Evolutionary conservation across 768 basidiomycete genomes (phyloP), one percentile per base, ranked within the genome.

Genomic region (Suillus americanus): DNA sequence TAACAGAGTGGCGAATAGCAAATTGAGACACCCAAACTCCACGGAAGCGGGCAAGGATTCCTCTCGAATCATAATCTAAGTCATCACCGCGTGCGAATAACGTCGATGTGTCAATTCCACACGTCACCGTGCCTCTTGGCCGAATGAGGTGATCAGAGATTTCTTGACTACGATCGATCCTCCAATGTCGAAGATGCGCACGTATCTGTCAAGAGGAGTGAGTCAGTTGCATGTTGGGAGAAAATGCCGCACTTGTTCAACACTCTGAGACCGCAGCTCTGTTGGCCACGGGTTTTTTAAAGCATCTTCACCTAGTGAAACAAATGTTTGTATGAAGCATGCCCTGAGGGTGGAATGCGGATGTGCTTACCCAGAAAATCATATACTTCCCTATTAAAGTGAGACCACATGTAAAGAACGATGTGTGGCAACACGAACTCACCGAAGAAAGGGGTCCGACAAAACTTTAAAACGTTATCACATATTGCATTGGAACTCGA

Each of bases 361-460:
- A 51, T 20, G 57, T 38, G 43, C 76, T 76, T 73, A 81, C 92
- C 93, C 70, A 92, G 80, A 38, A 82, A 75, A 72, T 94, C 91
- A 75, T 95, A 94, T 7, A 93, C 86, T 60, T 86, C 87, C 25
- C 92, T 89, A 67, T 40, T 54, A 61, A 68, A 33, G 69, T 66
- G 64, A 66, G 50, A 48, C 40, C 23, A 55, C 43, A 62, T 20
- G 16, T 46, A 53, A 23, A 69, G 64, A 72, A 65, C 20, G 45
- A 51, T 33, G 41, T 23, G 14, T 55, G 28, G 38, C 54, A 54
- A 50, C 40, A 7, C 59, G 43, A 62, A 70, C 81, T 69, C 75
- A 89, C 89, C 89, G 83, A 67, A 86, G 79, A 72, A 89, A 86
- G 14, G 87, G 83, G 70, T 95, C 91, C 46, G 87, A 89, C 35